phyloP scores from a whole-genome alignment of 2,329 filamentous ascomycete genomes.

The Teratosphaeria gauchensis region DNA sequence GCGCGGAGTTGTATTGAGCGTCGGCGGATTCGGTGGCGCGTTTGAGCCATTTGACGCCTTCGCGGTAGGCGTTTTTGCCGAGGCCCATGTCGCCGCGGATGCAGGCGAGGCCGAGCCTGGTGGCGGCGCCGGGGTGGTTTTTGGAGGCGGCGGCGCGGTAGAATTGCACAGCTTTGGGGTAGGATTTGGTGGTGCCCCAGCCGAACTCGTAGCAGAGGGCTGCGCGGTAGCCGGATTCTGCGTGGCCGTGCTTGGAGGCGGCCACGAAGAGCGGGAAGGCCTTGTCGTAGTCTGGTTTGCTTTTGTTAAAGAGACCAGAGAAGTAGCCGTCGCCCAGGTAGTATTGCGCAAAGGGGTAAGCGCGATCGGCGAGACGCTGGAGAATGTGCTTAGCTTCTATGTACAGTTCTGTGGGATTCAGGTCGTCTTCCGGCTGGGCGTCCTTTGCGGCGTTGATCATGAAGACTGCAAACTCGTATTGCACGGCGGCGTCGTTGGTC shows the following conservation, averaged over 20 bases:
- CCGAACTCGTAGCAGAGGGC: conserved; percentile 96
- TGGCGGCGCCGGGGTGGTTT: conserved; percentile 90
- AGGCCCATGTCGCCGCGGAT: conserved; percentile 78
- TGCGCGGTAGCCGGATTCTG: conserved; percentile 87
- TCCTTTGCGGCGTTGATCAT: conserved; percentile 84
- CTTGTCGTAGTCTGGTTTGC: conserved; percentile 80
- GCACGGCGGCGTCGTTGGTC: conserved; percentile 77
- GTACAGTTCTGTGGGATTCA: conserved; percentile 53
- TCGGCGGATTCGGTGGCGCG: conserved; percentile 84
- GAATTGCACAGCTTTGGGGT: conserved; percentile 86
- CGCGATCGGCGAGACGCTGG: conserved; percentile 72
- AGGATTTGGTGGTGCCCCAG: conserved; percentile 87
- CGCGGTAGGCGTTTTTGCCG: conserved; percentile 63
- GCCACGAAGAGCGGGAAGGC: conserved; percentile 89
- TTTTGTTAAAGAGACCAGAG: conserved; percentile 90
- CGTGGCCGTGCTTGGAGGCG: conserved; percentile 92
- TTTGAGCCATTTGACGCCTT: conserved; percentile 95
- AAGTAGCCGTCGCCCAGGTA: conserved; percentile 92
- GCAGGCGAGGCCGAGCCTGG: conserved; percentile 82
- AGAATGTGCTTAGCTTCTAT: conserved; percentile 84
- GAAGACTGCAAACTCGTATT: conserved; percentile 95
- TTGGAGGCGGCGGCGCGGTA: conserved; percentile 84
- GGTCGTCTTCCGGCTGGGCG: conserved; percentile 35
- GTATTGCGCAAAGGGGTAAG: conserved; percentile 96
- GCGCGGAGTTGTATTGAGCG: conserved; percentile 80